Evolutionary conservation across 345 rosid species (phyloP).

Genomic region (Psidium guajava): DNA sequence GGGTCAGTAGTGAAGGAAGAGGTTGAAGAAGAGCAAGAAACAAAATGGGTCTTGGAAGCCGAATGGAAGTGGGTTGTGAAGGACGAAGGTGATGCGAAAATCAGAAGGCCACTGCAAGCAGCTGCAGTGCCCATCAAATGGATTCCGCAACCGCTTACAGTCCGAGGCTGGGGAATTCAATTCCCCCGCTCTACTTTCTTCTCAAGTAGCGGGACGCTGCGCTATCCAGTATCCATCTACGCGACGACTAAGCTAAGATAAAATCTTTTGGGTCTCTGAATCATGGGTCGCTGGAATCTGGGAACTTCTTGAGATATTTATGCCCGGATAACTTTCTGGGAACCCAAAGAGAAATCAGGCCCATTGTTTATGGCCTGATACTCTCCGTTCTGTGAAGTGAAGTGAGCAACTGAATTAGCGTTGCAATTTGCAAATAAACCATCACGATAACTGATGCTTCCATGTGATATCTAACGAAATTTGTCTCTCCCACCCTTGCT

Average conservation of each 20-base stretch:
- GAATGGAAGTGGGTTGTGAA: neutral
- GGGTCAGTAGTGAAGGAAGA: neutral
- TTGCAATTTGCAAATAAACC: neutral
- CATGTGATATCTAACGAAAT: neutral
- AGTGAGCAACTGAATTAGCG: neutral
- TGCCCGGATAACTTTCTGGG: neutral
- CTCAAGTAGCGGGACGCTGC: accelerated
- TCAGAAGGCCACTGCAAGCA: neutral
- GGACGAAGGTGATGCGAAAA: neutral
- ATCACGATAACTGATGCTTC: neutral
- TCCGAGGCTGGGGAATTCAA: neutral
- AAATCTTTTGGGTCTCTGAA: neutral
- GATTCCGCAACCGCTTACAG: neutral
- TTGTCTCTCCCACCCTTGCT: neutral
- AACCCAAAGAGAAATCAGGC: neutral
- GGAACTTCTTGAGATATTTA: neutral
- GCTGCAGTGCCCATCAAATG: neutral
- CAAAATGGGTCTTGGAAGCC: neutral
- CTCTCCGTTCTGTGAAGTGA: neutral
- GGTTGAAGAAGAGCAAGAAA: neutral
- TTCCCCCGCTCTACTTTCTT: neutral
- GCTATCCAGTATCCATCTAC: neutral
- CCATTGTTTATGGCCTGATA: neutral
- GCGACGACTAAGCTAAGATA: neutral
- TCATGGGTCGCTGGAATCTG: neutral